Conservation (phyloP, 768 basidiomycete genomes). For the Naganishia vishniacii region DNA sequence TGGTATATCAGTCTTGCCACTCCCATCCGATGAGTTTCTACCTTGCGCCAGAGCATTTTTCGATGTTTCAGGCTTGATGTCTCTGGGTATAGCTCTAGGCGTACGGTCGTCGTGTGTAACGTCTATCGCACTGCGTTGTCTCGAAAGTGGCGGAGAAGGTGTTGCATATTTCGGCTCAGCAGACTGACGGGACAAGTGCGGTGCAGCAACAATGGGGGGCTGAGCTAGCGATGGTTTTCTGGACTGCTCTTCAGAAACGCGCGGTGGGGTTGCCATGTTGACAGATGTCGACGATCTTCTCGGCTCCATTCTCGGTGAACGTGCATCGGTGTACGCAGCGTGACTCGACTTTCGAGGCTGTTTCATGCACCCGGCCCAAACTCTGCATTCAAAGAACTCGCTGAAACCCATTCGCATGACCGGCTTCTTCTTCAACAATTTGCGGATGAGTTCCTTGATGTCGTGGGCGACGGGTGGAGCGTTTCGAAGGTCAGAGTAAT, state of each 20-base stretch:
- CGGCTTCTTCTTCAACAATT: conserved; percentile 76
- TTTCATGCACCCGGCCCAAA: conserved; percentile 39
- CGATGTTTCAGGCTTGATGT: neutral
- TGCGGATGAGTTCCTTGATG: conserved; percentile 78
- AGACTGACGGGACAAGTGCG: conserved; percentile 31
- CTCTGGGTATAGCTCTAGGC: neutral
- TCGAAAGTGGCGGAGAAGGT: neutral
- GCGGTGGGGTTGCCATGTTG: neutral
- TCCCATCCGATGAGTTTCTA: neutral
- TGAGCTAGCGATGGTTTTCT: neutral
- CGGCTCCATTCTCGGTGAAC: conserved; percentile 1
- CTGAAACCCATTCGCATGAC: conserved; percentile 80
- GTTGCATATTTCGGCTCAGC: neutral
- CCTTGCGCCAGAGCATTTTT: neutral
- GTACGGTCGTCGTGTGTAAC: neutral
- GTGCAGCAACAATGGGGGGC: conserved; percentile 29
- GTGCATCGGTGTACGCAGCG: conserved; percentile 8
- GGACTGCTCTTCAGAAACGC: neutral
- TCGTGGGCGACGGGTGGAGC: conserved; percentile 62
- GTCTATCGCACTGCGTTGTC: neutral
- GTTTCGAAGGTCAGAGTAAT: conserved; percentile 14
- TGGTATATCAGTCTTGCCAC: conserved; percentile 25
- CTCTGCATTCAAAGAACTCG: conserved; percentile 80
- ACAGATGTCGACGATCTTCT: conserved; percentile 2
- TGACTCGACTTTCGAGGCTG: conserved; percentile 2